Conservation (phyloP, 2,329 filamentous ascomycete genomes). For the Hypoxylon sp. region DNA sequence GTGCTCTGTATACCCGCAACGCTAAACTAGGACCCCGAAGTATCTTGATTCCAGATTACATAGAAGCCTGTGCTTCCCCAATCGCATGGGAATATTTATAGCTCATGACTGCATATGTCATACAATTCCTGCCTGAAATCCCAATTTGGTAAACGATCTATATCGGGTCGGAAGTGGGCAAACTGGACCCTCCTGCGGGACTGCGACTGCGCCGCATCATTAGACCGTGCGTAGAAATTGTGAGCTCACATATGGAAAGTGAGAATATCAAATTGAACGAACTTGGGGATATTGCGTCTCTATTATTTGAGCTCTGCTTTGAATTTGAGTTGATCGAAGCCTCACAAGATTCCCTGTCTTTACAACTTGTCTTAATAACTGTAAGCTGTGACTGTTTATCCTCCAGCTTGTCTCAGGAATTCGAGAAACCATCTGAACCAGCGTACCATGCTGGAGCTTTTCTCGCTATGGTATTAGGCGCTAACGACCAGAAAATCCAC, state of each 20-base stretch:
- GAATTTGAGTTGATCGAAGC: not conserved
- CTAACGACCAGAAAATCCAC: not conserved
- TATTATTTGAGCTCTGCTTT: not conserved
- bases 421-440: not conserved
- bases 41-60: not conserved
- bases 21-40: not conserved
- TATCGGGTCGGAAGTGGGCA: not conserved
- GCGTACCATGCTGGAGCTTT: not conserved
- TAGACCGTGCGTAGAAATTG: not conserved
- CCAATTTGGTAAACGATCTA: constrained; percentile 14
- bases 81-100: constrained; percentile 18
- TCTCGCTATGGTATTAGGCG: not conserved
- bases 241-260: not conserved
- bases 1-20: not conserved
- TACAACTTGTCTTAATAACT: not conserved
- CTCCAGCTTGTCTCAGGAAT: not conserved
- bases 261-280: not conserved
- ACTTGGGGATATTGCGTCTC: not conserved
- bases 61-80: not conserved
- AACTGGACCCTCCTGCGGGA: not conserved
- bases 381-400: not conserved
- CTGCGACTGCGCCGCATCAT: not conserved
- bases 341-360: not conserved
- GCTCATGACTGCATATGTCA: constrained; percentile 8
- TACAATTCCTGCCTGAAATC: constrained; percentile 1